Conservation (phyloP, 768 basidiomycete species). For the Paxillus ammoniavirescens region DNA sequence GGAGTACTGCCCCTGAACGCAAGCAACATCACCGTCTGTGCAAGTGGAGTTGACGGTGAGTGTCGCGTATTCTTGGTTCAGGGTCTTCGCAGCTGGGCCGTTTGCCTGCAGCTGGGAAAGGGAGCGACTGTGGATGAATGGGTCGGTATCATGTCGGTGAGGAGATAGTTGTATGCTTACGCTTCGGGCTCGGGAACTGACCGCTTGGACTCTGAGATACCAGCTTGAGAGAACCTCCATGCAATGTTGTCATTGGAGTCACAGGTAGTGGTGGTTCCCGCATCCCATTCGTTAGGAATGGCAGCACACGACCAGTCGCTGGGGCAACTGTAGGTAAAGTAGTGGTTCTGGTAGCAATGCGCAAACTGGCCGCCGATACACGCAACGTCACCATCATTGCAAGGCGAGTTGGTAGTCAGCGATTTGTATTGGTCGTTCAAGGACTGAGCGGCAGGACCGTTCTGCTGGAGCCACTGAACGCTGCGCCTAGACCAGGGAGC, state of each 20-base stretch:
- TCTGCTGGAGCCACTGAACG: slow-evolving; percentile 18
- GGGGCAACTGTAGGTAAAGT: slow-evolving; percentile 12
- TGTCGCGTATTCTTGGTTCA: slow-evolving; percentile 8
- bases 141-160: not conserved
- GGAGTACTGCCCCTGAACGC: slow-evolving; percentile 7
- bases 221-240: slow-evolving; percentile 18
- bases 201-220: slow-evolving; percentile 15
- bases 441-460: slow-evolving; percentile 22
- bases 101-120: slow-evolving; percentile 7
- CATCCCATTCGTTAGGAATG: slow-evolving; percentile 19
- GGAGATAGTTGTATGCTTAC: not conserved
- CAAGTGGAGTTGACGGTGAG: slow-evolving; percentile 7
- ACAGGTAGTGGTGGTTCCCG: slow-evolving; percentile 20
- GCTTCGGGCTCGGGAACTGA: not conserved
- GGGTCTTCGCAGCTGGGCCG: slow-evolving; percentile 8
- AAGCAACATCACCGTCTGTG: slow-evolving; percentile 9
- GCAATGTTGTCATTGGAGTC: slow-evolving; percentile 14
- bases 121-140: slow-evolving; percentile 1
- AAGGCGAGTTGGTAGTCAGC: slow-evolving; percentile 16
- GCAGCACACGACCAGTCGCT: slow-evolving; percentile 19
- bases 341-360: slow-evolving; percentile 11
- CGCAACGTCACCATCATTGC: slow-evolving; percentile 15
- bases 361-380: slow-evolving; percentile 21
- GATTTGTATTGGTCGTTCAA: slow-evolving; percentile 21
- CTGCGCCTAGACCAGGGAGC: slow-evolving; percentile 12